A percentile compares a stretch with the other conserved stretches of the same genome.
These are phyloP conservation scores for Garcia nutans DNA, from an alignment of 345 rosid species.

Conservation along the genomic window DNA sequence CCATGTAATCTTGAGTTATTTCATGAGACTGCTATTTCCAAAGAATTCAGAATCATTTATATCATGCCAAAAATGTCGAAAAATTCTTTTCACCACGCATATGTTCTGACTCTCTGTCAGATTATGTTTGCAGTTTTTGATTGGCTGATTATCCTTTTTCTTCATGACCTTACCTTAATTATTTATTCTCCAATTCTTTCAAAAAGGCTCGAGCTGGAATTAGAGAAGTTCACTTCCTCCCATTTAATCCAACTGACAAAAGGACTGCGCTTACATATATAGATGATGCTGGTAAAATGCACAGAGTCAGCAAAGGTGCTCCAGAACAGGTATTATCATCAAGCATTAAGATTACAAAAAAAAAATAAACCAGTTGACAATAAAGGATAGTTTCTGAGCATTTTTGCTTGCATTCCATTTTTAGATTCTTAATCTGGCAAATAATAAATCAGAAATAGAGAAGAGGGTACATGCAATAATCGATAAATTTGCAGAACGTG, in stretches of 20 bases:
- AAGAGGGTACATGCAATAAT: constrained; percentile 46
- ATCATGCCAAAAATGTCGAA: neutral
- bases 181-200: neutral
- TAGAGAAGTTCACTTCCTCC: constrained; percentile 41
- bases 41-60: neutral
- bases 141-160: neutral
- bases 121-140: neutral
- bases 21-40: neutral
- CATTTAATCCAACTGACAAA: constrained; percentile 43
- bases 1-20: neutral
- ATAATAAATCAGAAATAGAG: constrained; percentile 44
- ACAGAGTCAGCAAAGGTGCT: constrained; percentile 34
- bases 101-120: neutral
- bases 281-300: constrained; percentile 28
- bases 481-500: constrained; percentile 59
- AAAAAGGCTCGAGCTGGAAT: constrained; percentile 38
- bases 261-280: constrained; percentile 43
- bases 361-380: neutral
- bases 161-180: neutral
- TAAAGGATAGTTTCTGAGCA: neutral
- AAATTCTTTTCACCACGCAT: neutral
- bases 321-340: constrained; percentile 29
- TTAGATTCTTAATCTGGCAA: constrained; percentile 57
- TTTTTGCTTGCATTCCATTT: neutral
- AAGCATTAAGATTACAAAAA: neutral